Evolutionary conservation across 1,284 basidiomycete genomes (phyloP).

Genomic region (Chalciporus sp.): DNA sequence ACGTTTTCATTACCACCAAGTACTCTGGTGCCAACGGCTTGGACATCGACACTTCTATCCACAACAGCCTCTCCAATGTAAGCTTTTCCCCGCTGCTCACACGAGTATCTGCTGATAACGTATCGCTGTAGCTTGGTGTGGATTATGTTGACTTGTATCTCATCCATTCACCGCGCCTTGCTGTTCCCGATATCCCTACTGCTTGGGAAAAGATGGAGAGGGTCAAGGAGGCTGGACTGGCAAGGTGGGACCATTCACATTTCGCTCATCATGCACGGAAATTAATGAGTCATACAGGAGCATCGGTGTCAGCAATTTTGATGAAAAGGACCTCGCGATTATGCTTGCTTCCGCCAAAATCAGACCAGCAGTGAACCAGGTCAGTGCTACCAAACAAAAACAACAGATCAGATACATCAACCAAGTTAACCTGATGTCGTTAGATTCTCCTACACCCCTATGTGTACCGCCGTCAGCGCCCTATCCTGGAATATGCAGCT

Average conservation of each 20-base stretch:
- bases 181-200: constrained; percentile 54
- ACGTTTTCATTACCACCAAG: constrained; percentile 58
- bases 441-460: constrained; percentile 73
- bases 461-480: constrained; percentile 56
- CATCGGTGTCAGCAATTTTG: constrained; percentile 78
- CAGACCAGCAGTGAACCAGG: constrained; percentile 74
- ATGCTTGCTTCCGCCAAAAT: constrained; percentile 58
- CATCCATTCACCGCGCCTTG: constrained; percentile 57
- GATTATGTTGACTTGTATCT: constrained; percentile 74
- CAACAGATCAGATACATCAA: no score
- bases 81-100: constrained; percentile 8
- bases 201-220: constrained; percentile 66
- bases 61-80: constrained; percentile 60
- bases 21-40: constrained; percentile 58
- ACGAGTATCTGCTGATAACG: background rate
- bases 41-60: constrained; percentile 54
- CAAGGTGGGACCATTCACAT: constrained; percentile 44
- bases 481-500: constrained; percentile 58
- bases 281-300: constrained; percentile 44
- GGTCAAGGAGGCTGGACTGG: constrained; percentile 55
- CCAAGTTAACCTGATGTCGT: constrained; percentile 17
- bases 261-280: background rate
- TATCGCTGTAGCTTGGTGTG: constrained; percentile 53
- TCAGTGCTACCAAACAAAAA: constrained; percentile 24
- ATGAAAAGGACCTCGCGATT: constrained; percentile 53